Base-by-base conservation (phyloP, 164 flowering plant species). In the Aristolochia californica region DNA sequence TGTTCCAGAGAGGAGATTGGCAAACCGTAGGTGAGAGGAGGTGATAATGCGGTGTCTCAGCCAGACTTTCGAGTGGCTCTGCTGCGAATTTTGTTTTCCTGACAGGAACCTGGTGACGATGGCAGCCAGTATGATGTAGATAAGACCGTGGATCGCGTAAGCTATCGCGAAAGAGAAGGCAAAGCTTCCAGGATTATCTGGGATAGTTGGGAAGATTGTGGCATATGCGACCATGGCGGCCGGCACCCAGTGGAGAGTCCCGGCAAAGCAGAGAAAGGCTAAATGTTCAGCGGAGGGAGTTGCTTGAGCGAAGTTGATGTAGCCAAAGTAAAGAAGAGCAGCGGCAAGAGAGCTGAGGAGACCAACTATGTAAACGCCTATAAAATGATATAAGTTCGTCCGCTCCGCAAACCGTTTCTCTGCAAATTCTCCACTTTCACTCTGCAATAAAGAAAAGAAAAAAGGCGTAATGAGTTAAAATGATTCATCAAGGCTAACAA, bases 201-300 rank as follows among this genome's bases (percentile, higher is more conserved):
- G 60, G 57, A 58, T 27, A 15, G 25, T 28, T 0, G 68, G 23
- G 45, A 77, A 66, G 67, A 82, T 69, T 49, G 68, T 64, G 43
- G 74, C 66, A 45, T 75, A 82, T 20, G 83, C 85, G 58, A 68
- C 45, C 12, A 80, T 57, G 51, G 77, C 68, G 65, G 72, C 76
- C 26, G 88, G 90, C 43, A 79, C 50, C 89, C 90, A 86, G 64
- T 83, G 86, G 56, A 83, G 80, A 48, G 86, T 75, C 61, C 87
- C 95, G 26, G 72, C 70, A 15, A 83, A 45, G 70, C 88, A 83
- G 43, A 80, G 48, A 59, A 86, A 80, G 26, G 78, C 17, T 17
- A 75, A 77, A 58, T 72, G 69, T 60, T 75, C 67, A 25, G 67
- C 55, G 54, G 83, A 77, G 25, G 67, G 73, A 45, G 78, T 54